Percentiles rank a stretch among this genome's conserved stretches.
These are phyloP conservation scores for Triangularia setosa DNA, from an alignment of 2,329 filamentous ascomycete genomes.

Conservation along the genomic window DNA sequence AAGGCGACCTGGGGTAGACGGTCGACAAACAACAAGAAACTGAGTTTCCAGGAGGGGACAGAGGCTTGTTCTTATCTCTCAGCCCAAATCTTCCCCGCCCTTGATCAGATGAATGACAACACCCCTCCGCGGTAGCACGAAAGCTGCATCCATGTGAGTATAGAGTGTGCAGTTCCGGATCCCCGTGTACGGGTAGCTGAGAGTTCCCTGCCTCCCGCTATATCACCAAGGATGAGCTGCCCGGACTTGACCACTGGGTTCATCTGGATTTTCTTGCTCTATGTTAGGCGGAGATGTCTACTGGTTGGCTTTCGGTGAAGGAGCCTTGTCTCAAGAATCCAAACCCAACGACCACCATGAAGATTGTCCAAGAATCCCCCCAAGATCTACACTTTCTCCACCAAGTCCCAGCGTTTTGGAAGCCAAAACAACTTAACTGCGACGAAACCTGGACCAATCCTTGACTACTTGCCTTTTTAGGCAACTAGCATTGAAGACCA, in stretches of 20 bases:
- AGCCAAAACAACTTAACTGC: neutral
- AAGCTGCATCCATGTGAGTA: neutral
- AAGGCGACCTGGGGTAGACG: neutral
- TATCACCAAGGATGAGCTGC: neutral
- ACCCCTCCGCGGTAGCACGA: constrained; percentile 7
- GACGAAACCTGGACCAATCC: neutral
- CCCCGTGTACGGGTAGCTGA: neutral
- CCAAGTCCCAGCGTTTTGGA: neutral
- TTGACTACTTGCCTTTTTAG: neutral
- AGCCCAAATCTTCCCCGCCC: neutral
- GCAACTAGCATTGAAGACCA: neutral
- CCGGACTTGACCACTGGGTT: neutral
- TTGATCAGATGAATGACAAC: constrained; percentile 9
- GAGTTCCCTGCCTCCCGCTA: neutral
- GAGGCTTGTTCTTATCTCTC: neutral
- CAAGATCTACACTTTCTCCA: neutral
- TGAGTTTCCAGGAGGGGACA: neutral
- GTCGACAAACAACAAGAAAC: neutral
- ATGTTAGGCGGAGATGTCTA: neutral
- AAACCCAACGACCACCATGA: neutral
- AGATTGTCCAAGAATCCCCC: neutral
- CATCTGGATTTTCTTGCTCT: neutral
- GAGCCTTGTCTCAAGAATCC: too few species aligned
- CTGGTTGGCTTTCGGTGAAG: too few species aligned
- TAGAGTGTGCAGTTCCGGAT: neutral